These are phyloP conservation scores for Vanderwaltozyma polyspora DNA, from an alignment of 805 yeast genomes.

Conservation along the genomic window DNA sequence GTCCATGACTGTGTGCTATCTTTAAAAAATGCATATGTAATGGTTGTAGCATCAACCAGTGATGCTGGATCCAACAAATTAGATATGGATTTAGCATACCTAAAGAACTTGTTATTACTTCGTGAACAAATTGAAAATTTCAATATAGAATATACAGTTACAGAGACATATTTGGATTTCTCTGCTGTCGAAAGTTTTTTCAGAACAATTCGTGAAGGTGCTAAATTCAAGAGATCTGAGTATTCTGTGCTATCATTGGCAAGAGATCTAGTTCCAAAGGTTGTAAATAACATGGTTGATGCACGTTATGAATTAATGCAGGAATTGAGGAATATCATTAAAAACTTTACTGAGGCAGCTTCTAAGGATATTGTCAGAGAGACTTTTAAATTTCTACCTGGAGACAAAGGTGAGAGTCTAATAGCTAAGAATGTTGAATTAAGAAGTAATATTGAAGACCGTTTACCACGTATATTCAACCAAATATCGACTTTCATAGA, in stretches of 20 bases:
- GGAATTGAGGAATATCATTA: constrained; percentile 61
- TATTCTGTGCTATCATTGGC: constrained; percentile 38
- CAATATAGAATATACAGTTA: constrained; percentile 66
- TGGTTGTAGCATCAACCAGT: constrained; percentile 34
- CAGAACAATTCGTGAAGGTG: constrained; percentile 24
- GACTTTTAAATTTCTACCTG: constrained; percentile 18
- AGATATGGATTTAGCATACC: constrained; percentile 55
- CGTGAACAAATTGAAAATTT: constrained; percentile 60
- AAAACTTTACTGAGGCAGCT: constrained; percentile 52
- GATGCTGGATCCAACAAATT: constrained; percentile 14
- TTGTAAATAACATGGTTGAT: constrained; percentile 73
- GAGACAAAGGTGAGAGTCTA: constrained; percentile 18
- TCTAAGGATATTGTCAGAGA: constrained; percentile 40
- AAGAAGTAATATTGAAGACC: constrained; percentile 38
- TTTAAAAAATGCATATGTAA: constrained; percentile 41
- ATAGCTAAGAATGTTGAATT: constrained; percentile 29
- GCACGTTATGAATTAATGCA: constrained; percentile 61
- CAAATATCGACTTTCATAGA: constrained; percentile 44
- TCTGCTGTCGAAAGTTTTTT: constrained; percentile 57
- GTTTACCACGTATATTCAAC: constrained; percentile 44
- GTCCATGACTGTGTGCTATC: constrained; percentile 67
- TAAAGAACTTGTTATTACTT: constrained; percentile 61
- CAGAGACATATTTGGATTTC: constrained; percentile 70
- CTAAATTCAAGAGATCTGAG: neutral
- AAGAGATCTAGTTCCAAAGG: constrained; percentile 63